phyloP scores from a whole-genome alignment of 495 filamentous ascomycete species.

The Bathelium albidoporum region DNA sequence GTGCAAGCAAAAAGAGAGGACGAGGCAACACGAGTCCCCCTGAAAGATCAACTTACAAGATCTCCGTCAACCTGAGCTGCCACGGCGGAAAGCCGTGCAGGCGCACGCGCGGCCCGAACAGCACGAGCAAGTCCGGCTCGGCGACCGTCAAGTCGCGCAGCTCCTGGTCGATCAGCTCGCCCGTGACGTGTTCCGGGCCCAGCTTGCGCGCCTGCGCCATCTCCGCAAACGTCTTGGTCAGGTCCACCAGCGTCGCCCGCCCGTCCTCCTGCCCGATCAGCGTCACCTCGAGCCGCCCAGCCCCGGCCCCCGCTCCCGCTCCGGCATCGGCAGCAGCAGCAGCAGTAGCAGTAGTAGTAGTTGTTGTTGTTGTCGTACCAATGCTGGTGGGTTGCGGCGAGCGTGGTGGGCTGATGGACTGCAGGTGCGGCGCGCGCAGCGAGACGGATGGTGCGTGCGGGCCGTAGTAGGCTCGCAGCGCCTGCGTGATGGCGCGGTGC shows the following conservation, averaged over 20 bases:
- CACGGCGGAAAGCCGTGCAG: constrained; percentile 91
- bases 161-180: constrained; percentile 84
- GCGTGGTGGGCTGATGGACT: constrained; percentile 37
- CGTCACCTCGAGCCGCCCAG: constrained; percentile 71
- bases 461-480: constrained; percentile 77
- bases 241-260: constrained; percentile 82
- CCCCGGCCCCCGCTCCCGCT: no score
- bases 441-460: constrained; percentile 63
- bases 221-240: constrained; percentile 87
- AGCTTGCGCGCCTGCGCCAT: constrained; percentile 89
- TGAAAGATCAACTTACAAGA: constrained; percentile 53
- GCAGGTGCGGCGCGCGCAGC: constrained; percentile 66
- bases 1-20: neutral
- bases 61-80: constrained; percentile 91
- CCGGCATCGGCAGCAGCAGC: no score
- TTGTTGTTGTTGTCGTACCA: constrained; percentile 4
- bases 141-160: constrained; percentile 60
- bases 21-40: neutral
- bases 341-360: no score
- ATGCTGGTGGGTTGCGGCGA: constrained; percentile 24
- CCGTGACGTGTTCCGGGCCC: constrained; percentile 62
- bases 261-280: constrained; percentile 82
- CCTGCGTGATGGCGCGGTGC: constrained; percentile 59
- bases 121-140: constrained; percentile 81
- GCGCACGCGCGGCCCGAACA: constrained; percentile 72